Base-by-base conservation (phyloP, 106 monocot genomes). In the Narthecium ossifragum region DNA sequence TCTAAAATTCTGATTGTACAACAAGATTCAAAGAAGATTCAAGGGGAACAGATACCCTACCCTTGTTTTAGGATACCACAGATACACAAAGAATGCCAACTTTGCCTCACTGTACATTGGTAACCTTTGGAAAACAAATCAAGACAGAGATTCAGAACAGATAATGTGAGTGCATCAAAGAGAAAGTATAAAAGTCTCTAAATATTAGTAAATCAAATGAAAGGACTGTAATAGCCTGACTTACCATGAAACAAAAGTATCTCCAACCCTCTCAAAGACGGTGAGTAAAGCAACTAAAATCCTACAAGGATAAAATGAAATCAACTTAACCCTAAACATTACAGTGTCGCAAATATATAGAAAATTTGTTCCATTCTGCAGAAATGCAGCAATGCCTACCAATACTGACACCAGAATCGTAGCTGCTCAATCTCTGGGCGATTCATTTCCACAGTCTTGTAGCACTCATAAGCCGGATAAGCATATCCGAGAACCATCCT, bases 71-170 rank as follows among this genome's bases (percentile, higher is more conserved):
- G 94, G 94, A 66, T 76, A 79, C 94, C 90, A 96, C 12, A 96
- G 68, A 70, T 96, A 96, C 31, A 96, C 55, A 57, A 83, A 84
- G 39, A 96, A 84, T 34, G 75, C 83, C 58, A 96, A 47, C 76
- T 96, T 96, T 45, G 90, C 94, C 75, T 90, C 94, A 40, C 53
- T 69, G 51, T 94, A 94, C 81, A 94, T 76, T 20, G 94, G 94
- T 61, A 94, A 43, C 94, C 94, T 94, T 58, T 39, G 73, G 51
- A 26, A 60, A 57, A 39, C 37, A 58, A 58, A 58, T 18, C 21
- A 59, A n/a, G 21, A 8, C 23, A 21, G 9, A 66, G 10, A 39
- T 20, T 37, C 10, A 59, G 26, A 41, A 39, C 22, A 33, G 22
- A 40, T 40, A 22, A 11, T 13, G 13, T 26, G 14, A 0, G 26